Evolutionary conservation across 2,329 filamentous ascomycete species (phyloP).

Genomic region (Ceratocystis variospora): DNA sequence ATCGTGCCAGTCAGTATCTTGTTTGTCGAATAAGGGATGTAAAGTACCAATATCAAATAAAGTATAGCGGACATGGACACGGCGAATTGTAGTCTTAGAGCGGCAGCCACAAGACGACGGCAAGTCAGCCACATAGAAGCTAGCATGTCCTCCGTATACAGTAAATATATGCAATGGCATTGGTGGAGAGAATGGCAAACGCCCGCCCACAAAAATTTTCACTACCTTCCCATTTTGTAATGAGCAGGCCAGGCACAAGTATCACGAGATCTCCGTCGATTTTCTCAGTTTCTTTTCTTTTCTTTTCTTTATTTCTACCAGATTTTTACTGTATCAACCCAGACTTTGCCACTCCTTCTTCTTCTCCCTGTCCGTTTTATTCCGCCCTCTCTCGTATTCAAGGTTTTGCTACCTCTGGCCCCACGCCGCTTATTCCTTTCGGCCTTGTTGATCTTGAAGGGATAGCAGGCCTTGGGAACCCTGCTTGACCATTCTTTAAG

Average conservation of each 20-base stretch:
- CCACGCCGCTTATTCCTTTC: not conserved
- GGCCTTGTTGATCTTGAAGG: not conserved
- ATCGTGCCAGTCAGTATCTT: too few species aligned
- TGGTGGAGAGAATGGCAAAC: not conserved
- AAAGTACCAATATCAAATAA: too few species aligned
- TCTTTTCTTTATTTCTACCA: not conserved
- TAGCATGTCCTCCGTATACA: too few species aligned
- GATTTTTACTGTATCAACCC: not conserved
- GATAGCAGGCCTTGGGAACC: too few species aligned
- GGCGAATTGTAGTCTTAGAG: too few species aligned
- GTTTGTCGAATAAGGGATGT: too few species aligned
- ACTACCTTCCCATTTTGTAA: not conserved
- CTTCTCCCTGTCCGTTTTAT: not conserved
- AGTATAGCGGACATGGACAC: too few species aligned
- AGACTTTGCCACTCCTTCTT: not conserved
- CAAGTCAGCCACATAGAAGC: too few species aligned
- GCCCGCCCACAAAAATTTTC: not conserved
- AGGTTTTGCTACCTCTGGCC: not conserved
- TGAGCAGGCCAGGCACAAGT: not conserved
- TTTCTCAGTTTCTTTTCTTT: not conserved
- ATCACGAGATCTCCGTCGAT: not conserved
- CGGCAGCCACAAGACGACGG: too few species aligned
- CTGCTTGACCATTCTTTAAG: not conserved
- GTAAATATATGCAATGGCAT: too few species aligned
- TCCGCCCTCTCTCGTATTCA: conserved; percentile 1